phyloP scores from a whole-genome alignment of 768 basidiomycete genomes.

The Pleurotus giganteus region DNA sequence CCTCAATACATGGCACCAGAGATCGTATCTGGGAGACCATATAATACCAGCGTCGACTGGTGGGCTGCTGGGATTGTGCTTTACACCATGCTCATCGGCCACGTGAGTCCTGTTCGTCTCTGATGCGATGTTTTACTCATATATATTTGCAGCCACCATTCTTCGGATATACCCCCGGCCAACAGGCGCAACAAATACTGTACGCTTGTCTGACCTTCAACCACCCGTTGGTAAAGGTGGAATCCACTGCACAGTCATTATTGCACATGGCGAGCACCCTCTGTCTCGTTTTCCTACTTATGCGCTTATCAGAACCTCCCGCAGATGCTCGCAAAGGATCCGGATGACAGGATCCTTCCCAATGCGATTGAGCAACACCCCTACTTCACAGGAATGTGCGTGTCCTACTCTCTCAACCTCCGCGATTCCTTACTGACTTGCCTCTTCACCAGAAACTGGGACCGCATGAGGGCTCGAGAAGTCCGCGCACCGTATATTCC shows the following conservation, averaged over 20 bases:
- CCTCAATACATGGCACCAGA: constrained; percentile 33
- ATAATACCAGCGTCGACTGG: constrained; percentile 49
- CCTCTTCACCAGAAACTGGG: constrained; percentile 22
- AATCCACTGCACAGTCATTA: constrained; percentile 24
- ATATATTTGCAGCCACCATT: constrained; percentile 21
- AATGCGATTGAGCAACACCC: constrained; percentile 28
- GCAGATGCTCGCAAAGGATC: constrained; percentile 28
- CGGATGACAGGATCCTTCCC: constrained; percentile 22
- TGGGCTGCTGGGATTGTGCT: constrained; percentile 81
- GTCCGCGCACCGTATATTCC: constrained; percentile 25
- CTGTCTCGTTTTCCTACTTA: background rate
- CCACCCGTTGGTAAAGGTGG: no score
- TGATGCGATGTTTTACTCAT: background rate
- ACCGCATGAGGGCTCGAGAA: constrained; percentile 19
- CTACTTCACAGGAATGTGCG: constrained; percentile 29
- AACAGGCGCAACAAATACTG: no score
- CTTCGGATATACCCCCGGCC: constrained; percentile 6
- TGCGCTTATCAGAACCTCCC: background rate
- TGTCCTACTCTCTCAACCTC: background rate
- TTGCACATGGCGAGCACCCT: constrained; percentile 18
- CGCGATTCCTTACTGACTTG: background rate
- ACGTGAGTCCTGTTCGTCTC: constrained; percentile 22
- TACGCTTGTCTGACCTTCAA: no score
- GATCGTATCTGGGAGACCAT: constrained; percentile 20
- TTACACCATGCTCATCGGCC: constrained; percentile 68